phyloP scores from a whole-genome alignment of 345 rosid genomes.

The Populus pruinosa region DNA sequence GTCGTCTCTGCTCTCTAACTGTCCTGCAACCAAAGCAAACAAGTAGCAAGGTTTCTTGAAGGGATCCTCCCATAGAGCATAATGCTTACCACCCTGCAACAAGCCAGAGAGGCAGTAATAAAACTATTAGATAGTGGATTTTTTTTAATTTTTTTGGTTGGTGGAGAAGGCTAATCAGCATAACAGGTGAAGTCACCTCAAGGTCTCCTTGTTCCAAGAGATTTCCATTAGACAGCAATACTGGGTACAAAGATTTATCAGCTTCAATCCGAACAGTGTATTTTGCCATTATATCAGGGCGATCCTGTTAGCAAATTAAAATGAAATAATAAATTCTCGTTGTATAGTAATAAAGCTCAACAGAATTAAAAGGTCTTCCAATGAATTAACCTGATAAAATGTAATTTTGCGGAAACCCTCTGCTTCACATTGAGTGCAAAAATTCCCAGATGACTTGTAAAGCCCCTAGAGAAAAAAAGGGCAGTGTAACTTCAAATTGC shows the following conservation, averaged over 20 bases:
- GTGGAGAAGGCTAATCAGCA: background rate
- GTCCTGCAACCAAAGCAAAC: slow-evolving; percentile 95
- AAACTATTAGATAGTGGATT: background rate
- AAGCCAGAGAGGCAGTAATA: background rate
- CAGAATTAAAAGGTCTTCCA: slow-evolving; percentile 6
- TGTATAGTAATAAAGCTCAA: slow-evolving; percentile 8
- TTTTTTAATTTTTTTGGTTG: background rate
- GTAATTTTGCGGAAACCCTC: slow-evolving; percentile 96
- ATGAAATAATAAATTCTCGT: slow-evolving; percentile 15
- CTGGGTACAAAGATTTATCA: slow-evolving; percentile 83
- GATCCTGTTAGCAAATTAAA: slow-evolving; percentile 55
- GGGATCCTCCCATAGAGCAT: slow-evolving; percentile 94
- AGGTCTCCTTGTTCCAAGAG: slow-evolving; percentile 72
- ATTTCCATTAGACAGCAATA: slow-evolving; percentile 89
- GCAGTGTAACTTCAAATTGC: background rate
- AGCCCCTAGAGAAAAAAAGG: slow-evolving; percentile 57
- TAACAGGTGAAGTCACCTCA: slow-evolving; percentile 47
- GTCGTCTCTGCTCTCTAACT: slow-evolving; percentile 87
- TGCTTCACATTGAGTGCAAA: slow-evolving; percentile 98
- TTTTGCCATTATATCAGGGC: slow-evolving; percentile 95
- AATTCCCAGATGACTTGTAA: slow-evolving; percentile 88
- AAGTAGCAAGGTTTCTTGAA: slow-evolving; percentile 96
- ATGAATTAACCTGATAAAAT: slow-evolving; percentile 68
- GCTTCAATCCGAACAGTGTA: slow-evolving; percentile 91
- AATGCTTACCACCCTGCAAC: slow-evolving; percentile 82